Conservation (phyloP, 441 rosid genomes). For the Populus trichocarpa region DNA sequence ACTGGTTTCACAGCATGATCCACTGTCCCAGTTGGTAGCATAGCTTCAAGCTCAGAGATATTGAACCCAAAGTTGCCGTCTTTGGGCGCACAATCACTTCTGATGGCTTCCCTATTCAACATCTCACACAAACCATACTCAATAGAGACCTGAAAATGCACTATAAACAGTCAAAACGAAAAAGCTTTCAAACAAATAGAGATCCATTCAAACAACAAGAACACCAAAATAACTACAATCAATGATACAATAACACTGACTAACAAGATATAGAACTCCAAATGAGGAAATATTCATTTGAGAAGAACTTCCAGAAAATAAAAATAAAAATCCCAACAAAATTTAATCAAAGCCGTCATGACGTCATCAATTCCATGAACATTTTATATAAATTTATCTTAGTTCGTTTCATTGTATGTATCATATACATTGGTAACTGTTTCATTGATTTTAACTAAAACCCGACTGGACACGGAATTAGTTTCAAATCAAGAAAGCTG, state of each 20-base stretch:
- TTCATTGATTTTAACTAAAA: not conserved
- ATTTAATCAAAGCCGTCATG: not conserved
- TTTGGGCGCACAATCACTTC: conserved; percentile 47
- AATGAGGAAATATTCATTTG: not conserved
- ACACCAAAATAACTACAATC: not conserved
- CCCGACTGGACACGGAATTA: not conserved
- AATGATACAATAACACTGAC: not conserved
- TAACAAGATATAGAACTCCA: not conserved
- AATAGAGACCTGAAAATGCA: conserved; percentile 47
- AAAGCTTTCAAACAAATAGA: not conserved
- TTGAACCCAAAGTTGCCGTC: conserved; percentile 64
- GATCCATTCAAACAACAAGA: not conserved
- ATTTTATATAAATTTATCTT: no score
- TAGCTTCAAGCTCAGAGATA: conserved; percentile 54
- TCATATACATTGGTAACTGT: not conserved
- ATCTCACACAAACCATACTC: conserved; percentile 87
- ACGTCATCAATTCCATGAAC: no score
- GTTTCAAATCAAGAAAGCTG: not conserved
- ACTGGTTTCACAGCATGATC: conserved; percentile 52
- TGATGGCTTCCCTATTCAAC: conserved; percentile 52
- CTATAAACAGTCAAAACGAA: not conserved
- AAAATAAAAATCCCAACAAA: not conserved
- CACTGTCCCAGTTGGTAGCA: conserved; percentile 71
- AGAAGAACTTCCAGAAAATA: not conserved
- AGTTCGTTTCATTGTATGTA: no score